These are phyloP conservation scores for Septoria petroselini DNA, from an alignment of 2,329 filamentous ascomycete genomes.

Conservation along the genomic window DNA sequence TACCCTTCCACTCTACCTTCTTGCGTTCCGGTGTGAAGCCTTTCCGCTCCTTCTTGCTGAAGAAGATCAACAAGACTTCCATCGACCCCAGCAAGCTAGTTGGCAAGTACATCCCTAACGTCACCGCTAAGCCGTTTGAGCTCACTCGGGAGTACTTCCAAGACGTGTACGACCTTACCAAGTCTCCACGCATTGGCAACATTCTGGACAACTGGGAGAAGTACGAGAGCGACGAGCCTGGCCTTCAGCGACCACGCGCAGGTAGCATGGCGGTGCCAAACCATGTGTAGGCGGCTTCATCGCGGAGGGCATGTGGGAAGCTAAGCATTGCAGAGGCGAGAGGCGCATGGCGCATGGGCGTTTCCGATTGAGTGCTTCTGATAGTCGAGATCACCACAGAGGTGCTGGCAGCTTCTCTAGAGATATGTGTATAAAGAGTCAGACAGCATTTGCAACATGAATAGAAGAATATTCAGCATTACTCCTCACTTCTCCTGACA, in stretches of 20 bases:
- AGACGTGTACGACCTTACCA: conserved; percentile 93
- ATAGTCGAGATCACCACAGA: too few relatives aligned
- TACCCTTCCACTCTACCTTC: conserved; percentile 99
- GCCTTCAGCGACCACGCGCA: conserved; percentile 30
- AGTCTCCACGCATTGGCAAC: conserved; percentile 70
- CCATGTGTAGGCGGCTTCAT: not conserved
- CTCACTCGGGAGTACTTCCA: conserved; percentile 99
- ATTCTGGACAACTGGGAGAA: conserved; percentile 73
- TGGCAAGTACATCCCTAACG: conserved; percentile 98
- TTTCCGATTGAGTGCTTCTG: too few relatives aligned
- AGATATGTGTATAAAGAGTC: too few relatives aligned
- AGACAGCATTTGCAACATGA: too few relatives aligned
- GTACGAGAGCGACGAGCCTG: conserved; percentile 45
- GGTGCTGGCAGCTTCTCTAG: too few relatives aligned
- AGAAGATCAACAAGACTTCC: conserved; percentile 99
- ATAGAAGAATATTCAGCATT: too few relatives aligned
- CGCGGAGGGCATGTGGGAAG: not conserved
- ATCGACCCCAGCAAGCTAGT: conserved; percentile 96
- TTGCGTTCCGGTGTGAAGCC: conserved; percentile 97
- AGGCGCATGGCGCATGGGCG: too few relatives aligned
- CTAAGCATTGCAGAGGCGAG: too few relatives aligned
- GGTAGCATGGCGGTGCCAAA: conserved; percentile 30
- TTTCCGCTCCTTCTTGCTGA: conserved; percentile 95
- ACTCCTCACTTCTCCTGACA: too few relatives aligned
- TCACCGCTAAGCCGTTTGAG: conserved; percentile 92